Percentiles rank a stretch among this genome's conserved stretches.
These are phyloP conservation scores for Phylloporus rhodoxanthus DNA, from an alignment of 768 basidiomycete genomes.

Conservation along the genomic window DNA sequence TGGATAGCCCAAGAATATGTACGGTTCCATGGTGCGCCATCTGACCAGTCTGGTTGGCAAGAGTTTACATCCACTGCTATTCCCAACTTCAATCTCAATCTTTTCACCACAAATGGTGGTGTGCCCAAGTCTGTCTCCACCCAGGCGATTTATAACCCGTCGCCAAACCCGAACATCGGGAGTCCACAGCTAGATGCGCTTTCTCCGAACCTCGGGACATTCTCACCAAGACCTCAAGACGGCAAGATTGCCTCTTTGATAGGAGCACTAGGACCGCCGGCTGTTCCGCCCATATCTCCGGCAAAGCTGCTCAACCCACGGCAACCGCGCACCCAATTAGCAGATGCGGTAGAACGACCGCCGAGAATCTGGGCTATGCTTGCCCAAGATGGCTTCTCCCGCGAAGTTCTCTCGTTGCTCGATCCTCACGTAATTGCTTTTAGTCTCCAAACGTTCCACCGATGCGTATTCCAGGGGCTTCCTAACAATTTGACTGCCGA, in stretches of 20 bases:
- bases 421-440: slow-evolving; percentile 57
- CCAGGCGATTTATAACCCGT: slow-evolving; percentile 47
- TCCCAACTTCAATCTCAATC: slow-evolving; percentile 33
- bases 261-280: slow-evolving; percentile 36
- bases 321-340: slow-evolving; percentile 21
- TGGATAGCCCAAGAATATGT: slow-evolving; percentile 70
- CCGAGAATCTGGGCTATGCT: slow-evolving; percentile 47
- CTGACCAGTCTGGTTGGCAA: slow-evolving; percentile 50
- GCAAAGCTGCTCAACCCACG: slow-evolving; percentile 21
- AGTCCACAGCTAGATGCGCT: slow-evolving; percentile 17
- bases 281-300: slow-evolving; percentile 14
- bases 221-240: slow-evolving; percentile 50
- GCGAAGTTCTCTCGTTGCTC: slow-evolving; percentile 57
- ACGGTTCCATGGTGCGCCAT: slow-evolving; percentile 48
- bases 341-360: slow-evolving; percentile 21
- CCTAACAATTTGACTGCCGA: slow-evolving; percentile 50
- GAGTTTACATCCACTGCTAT: slow-evolving; percentile 50
- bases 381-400: slow-evolving; percentile 60
- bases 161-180: slow-evolving; percentile 38
- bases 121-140: slow-evolving; percentile 45
- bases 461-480: slow-evolving; percentile 42
- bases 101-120: slow-evolving; percentile 21
- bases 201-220: slow-evolving; percentile 45
- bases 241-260: slow-evolving; percentile 40
- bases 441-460: slow-evolving; percentile 61